Percentiles rank a stretch among this genome's conserved stretches.
phyloP scores from a whole-genome alignment of 495 filamentous ascomycete species.

The Penicillium bovifimosum region DNA sequence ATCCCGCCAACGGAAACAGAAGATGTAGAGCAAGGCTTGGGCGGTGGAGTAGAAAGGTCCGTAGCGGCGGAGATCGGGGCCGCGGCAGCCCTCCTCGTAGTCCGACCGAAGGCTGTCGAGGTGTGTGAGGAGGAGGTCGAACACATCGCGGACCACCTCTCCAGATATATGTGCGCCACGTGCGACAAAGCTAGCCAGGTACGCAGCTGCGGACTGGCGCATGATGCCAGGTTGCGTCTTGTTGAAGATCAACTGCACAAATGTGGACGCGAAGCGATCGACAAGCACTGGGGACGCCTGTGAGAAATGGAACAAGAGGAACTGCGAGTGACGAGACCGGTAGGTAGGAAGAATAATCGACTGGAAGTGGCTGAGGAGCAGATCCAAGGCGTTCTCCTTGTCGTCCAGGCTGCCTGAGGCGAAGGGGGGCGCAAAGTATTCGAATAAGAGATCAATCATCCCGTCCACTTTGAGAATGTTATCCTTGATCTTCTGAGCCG shows the following conservation, averaged over 20 bases:
- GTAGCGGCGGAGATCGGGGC: slow-evolving; percentile 79
- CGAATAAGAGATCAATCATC: slow-evolving; percentile 86
- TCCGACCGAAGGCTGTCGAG: slow-evolving; percentile 60
- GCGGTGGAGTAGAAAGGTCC: slow-evolving; percentile 78
- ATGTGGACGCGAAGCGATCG: slow-evolving; percentile 74
- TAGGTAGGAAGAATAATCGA: slow-evolving; percentile 84
- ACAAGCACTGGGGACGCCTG: slow-evolving; percentile 68
- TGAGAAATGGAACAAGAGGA: slow-evolving; percentile 89
- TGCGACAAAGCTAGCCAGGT: slow-evolving; percentile 88
- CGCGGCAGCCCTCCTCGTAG: slow-evolving; percentile 63
- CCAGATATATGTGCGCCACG: slow-evolving; percentile 73
- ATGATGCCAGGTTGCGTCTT: slow-evolving; percentile 57
- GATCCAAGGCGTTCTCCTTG: slow-evolving; percentile 54
- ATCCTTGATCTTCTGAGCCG: slow-evolving; percentile 58
- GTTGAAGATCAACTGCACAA: slow-evolving; percentile 63
- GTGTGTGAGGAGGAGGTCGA: slow-evolving; percentile 66
- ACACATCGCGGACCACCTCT: slow-evolving; percentile 70
- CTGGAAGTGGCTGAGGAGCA: slow-evolving; percentile 74
- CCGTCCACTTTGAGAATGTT: slow-evolving; percentile 88
- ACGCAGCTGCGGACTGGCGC: slow-evolving; percentile 82
- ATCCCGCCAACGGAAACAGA: slow-evolving; percentile 97
- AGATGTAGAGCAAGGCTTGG: slow-evolving; percentile 90
- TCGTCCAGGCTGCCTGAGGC: slow-evolving; percentile 41
- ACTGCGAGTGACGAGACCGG: slow-evolving; percentile 80
- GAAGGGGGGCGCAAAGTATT: slow-evolving; percentile 69